A percentile compares a stretch with the other conserved stretches of the same genome.
Evolutionary conservation across 2,329 filamentous ascomycete species (phyloP).

Genomic region (Cordyceps fumosorosea): DNA sequence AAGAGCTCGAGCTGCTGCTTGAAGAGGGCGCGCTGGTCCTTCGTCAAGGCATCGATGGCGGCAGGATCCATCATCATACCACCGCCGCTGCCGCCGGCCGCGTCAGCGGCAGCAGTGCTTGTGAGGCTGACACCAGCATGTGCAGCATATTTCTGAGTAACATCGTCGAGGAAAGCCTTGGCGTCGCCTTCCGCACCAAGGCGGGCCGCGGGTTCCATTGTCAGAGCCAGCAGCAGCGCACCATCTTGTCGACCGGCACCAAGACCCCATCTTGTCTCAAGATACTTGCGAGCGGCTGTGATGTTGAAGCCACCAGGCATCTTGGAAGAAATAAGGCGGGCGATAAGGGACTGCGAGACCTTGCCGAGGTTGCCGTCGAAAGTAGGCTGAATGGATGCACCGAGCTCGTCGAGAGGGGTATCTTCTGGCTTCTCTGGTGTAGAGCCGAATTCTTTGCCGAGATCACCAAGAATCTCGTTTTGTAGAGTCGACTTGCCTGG

Average conservation of each 20-base stretch:
- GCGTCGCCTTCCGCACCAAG: slow-evolving; percentile 85
- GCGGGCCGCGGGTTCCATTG: slow-evolving; percentile 84
- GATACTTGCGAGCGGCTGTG: slow-evolving; percentile 87
- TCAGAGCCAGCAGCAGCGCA: slow-evolving; percentile 79
- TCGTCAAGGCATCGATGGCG: slow-evolving; percentile 91
- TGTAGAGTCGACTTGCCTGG: slow-evolving; percentile 95
- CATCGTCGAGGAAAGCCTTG: slow-evolving; percentile 84
- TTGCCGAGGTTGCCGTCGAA: slow-evolving; percentile 98
- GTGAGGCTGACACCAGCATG: slow-evolving; percentile 79
- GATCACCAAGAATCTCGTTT: slow-evolving; percentile 95
- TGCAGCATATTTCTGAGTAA: slow-evolving; percentile 82
- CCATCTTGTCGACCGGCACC: slow-evolving; percentile 84
- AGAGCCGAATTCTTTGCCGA: slow-evolving; percentile 97
- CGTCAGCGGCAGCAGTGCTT: slow-evolving; percentile 66
- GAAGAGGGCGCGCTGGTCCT: slow-evolving; percentile 92
- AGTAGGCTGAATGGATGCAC: slow-evolving; percentile 93
- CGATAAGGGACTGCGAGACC: slow-evolving; percentile 87
- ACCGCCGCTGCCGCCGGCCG: slow-evolving; percentile 60
- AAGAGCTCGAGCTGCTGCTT: slow-evolving; percentile 97
- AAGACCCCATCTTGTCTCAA: slow-evolving; percentile 90
- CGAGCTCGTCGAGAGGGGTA: slow-evolving; percentile 89
- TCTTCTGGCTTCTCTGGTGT: slow-evolving; percentile 98
- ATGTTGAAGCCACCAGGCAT: slow-evolving; percentile 99
- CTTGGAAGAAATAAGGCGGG: slow-evolving; percentile 93
- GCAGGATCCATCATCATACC: slow-evolving; percentile 99